phyloP scores from a whole-genome alignment of 306 rosid genomes.

The Quercus alba region DNA sequence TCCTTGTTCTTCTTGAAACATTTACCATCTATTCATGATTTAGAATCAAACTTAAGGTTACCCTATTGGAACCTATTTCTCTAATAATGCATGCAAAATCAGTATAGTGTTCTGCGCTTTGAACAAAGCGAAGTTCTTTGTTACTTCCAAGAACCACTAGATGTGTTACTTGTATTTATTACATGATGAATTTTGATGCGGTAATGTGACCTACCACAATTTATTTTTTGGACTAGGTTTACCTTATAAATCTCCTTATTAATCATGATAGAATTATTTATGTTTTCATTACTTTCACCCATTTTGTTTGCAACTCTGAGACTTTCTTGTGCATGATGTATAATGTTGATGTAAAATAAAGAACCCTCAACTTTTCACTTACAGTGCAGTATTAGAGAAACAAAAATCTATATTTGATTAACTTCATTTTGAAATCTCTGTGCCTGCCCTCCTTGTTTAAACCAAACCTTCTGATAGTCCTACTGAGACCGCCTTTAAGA shows the following conservation, averaged over 20 bases:
- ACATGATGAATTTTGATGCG: not conserved
- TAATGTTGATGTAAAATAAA: not conserved
- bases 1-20: not conserved
- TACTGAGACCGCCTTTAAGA: not conserved
- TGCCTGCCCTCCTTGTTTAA: not conserved
- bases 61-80: not conserved
- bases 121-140: not conserved
- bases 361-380: not conserved
- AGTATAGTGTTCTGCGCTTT: not conserved
- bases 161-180: not conserved
- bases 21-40: not conserved
- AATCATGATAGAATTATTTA: not conserved
- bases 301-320: not conserved
- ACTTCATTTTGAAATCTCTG: not conserved
- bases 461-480: not conserved
- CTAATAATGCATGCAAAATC: not conserved
- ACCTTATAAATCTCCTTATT: not conserved
- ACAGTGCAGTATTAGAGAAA: not conserved
- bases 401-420: not conserved
- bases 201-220: not conserved
- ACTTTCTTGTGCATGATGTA: not conserved
- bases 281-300: not conserved
- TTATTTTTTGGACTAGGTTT: not conserved
- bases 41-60: not conserved
- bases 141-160: not conserved